phyloP scores from a whole-genome alignment of 768 basidiomycete species.

The Trametopsis cervina region DNA sequence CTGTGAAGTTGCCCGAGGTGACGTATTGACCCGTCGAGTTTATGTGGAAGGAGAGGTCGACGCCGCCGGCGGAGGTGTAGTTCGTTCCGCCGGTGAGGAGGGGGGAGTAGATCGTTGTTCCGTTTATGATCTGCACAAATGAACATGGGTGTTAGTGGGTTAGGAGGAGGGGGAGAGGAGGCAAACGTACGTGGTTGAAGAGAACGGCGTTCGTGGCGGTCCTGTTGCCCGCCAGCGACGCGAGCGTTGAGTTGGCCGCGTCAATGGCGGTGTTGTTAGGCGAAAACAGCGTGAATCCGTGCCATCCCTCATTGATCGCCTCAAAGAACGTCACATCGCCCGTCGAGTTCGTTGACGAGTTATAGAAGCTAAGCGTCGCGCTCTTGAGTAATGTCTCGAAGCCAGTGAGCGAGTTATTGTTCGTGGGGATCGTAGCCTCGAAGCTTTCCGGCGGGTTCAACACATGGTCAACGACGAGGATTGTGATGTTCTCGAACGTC shows the following conservation, averaged over 20 bases:
- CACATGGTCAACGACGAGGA: slow-evolving; percentile 45
- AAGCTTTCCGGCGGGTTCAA: slow-evolving; percentile 47
- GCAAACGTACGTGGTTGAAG: slow-evolving; percentile 49
- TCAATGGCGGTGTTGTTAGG: slow-evolving; percentile 48
- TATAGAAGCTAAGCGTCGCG: slow-evolving; percentile 21
- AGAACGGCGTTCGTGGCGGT: slow-evolving; percentile 40
- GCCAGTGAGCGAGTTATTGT: slow-evolving; percentile 34
- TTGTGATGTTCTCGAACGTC: slow-evolving; percentile 31
- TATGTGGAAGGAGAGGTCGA: slow-evolving; percentile 39
- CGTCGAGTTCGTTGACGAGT: slow-evolving; percentile 24
- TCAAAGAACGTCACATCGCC: slow-evolving; percentile 30
- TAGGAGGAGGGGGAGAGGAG: background rate
- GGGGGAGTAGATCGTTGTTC: slow-evolving; percentile 58
- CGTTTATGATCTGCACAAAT: slow-evolving; percentile 50
- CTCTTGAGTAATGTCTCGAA: slow-evolving; percentile 23
- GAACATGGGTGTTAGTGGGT: background rate
- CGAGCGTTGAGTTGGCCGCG: slow-evolving; percentile 26
- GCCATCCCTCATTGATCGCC: slow-evolving; percentile 28
- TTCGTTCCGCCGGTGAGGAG: slow-evolving; percentile 29
- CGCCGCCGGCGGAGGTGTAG: slow-evolving; percentile 50
- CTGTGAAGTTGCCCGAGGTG: slow-evolving; percentile 36
- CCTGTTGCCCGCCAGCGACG: slow-evolving; percentile 34
- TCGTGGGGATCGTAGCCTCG: slow-evolving; percentile 31
- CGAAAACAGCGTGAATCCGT: slow-evolving; percentile 63
- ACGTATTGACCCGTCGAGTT: slow-evolving; percentile 59